These are phyloP conservation scores for Nyssa sinensis DNA, from an alignment of 148 eudicot species.

Conservation along the genomic window DNA sequence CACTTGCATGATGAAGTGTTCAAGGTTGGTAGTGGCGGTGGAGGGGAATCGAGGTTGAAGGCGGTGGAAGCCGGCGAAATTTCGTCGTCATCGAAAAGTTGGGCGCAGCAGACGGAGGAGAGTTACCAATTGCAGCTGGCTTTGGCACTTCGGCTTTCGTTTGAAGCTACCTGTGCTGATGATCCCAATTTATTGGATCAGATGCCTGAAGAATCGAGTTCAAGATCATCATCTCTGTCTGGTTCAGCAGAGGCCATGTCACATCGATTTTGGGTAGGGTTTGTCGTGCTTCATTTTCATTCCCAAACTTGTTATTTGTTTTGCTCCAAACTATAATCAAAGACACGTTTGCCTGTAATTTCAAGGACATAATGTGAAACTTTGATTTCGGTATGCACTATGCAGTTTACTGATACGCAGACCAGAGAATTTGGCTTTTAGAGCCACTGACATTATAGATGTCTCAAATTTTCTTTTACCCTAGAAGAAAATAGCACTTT, in stretches of 20 bases:
- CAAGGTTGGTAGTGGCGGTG: conserved; percentile 7
- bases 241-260: conserved; percentile 41
- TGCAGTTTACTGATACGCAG: not conserved
- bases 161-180: conserved; percentile 54
- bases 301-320: not conserved
- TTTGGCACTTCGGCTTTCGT: conserved; percentile 52
- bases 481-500: too few species aligned
- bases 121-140: conserved; percentile 71
- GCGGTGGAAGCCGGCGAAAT: conserved; percentile 10
- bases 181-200: conserved; percentile 59
- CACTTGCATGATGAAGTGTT: conserved; percentile 10
- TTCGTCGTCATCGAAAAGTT: conserved; percentile 39
- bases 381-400: not conserved
- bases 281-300: not conserved
- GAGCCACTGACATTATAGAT: not conserved
- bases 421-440: not conserved
- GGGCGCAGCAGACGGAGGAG: conserved; percentile 79
- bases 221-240: conserved; percentile 14
- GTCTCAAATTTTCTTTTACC: too few species aligned
- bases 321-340: too few species aligned
- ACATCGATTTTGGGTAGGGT: conserved; percentile 63
- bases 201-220: conserved; percentile 21
- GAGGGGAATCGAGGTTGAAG: conserved; percentile 26
- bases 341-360: too few species aligned
- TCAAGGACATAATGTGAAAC: too few species aligned